Evolutionary conservation across 768 basidiomycete genomes (phyloP).

Genomic region (Leccinum barrowsii): DNA sequence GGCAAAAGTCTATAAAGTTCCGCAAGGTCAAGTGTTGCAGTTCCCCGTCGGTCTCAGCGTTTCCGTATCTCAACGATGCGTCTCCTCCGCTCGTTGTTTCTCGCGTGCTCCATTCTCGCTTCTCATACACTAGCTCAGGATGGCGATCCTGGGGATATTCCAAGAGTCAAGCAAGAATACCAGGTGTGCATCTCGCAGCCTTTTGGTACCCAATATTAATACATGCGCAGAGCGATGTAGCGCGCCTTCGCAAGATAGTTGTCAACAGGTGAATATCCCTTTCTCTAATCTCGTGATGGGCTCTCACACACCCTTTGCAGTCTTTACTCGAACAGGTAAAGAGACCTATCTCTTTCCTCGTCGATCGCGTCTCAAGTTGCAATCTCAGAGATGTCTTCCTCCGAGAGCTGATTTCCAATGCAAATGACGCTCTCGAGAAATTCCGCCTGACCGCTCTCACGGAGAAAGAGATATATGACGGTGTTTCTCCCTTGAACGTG

Average conservation of each 20-base stretch:
- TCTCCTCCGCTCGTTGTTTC: conserved; percentile 48
- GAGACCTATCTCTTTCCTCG: conserved; percentile 5
- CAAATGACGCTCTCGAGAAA: conserved; percentile 97
- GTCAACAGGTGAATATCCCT: conserved; percentile 65
- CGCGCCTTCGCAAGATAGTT: conserved; percentile 89
- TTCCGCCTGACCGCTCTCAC: conserved; percentile 81
- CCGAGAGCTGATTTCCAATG: conserved; percentile 89
- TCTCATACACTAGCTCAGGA: conserved; percentile 50
- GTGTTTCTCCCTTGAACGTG: conserved; percentile 76
- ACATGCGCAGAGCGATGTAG: conserved; percentile 75
- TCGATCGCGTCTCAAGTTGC: conserved; percentile 1
- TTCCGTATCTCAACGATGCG: conserved; percentile 45
- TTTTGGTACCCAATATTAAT: background rate
- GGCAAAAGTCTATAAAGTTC: background rate
- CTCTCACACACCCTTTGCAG: conserved; percentile 35
- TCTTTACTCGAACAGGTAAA: conserved; percentile 78
- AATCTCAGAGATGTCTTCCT: conserved; percentile 69
- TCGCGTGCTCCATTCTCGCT: conserved; percentile 43
- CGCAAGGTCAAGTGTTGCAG: background rate
- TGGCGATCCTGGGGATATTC: conserved; percentile 38
- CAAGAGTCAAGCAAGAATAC: conserved; percentile 64
- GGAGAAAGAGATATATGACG: conserved; percentile 68
- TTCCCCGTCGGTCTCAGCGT: background rate
- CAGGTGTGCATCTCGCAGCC: conserved; percentile 46
- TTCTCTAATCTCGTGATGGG: background rate